Evolutionary conservation across 352 stramenopile species (phyloP), one percentile per base, ranked within the genome.

Genomic region (Phytophthora hibernalis): DNA sequence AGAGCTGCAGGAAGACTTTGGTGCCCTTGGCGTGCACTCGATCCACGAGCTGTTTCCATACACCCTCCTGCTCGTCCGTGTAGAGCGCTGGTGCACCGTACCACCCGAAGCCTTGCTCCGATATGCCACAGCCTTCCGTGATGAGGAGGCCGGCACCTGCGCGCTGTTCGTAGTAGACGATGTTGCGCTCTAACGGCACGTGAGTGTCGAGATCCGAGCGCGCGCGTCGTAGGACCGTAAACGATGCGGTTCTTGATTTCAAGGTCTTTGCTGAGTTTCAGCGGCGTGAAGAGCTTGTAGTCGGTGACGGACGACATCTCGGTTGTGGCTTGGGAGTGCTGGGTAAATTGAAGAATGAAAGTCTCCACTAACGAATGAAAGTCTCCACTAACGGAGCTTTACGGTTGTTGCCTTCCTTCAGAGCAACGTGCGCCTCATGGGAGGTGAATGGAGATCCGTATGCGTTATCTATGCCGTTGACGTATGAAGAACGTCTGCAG

Each of bases 221-320:
- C 2, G 50, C 50, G 1, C 50, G 33, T 57, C 9, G 33, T 33
- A 21, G 50, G 50, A 13, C 50, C 50, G 20, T 57, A 55, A 3
- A 55, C 28, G 18, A 55, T 55, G n/a, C 49, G 49, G 49, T 55
- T 55, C 49, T 55, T 55, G 50, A 57, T 37, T 33, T 45, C 50
- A 20, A 57, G 33, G 33, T 22, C 33, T 15, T 47, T n/a, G 20
- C n/a, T 20, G 10, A 57, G 30, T 15, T 57, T 22, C 20, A 57
- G 21, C 12, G 50, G 50, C 13, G 50, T 57, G 50, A 57, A 57
- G 20, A 57, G 33, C 33, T 45, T 57, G 50, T 45, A 57, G 50
- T 47, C 50, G 50, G 50, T 47, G 18, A 22, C 33, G 21, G 18
- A 21, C 15, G 20, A 33, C 50, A 47, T 57, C n/a, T 20, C 30